Base-by-base conservation (phyloP, 83 land plant genomes). In the Diphasiastrum complanatum region DNA sequence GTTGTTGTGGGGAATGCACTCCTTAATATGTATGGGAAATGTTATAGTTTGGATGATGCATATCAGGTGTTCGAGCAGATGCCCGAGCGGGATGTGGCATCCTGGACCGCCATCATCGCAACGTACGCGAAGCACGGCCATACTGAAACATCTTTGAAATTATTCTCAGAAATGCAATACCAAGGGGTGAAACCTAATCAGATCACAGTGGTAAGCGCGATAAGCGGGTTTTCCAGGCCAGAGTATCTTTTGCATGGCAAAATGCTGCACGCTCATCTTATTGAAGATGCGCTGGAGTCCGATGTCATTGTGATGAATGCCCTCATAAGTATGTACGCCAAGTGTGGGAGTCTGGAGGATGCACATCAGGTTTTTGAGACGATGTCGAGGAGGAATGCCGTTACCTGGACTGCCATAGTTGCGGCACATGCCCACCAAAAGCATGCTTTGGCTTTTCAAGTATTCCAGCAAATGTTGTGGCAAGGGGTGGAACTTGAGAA, bases 1-100 rank as follows among this genome's bases (percentile, higher is more conserved):
- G 53, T 28, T 23, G 57, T 46, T 64, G 80, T 83, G 26, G 64
- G 68, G n/a, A 83, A 83, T 62, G 80, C 78, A 19, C 61, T 83
- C 8, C 50, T 83, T 41, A 78, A 83, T 67, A 79, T 83, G 83
- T 79, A 79, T 68, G 78, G 69, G 2, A 83, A 83, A 70, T 49
- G 52, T 27, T 71, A 77, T 28, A 52, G 60, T 34, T 46, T 79
- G 24, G 64, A 64, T 14, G 47, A 47, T 32, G 83, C 83, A 1
- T 47, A 38, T 43, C 25, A 35, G 18, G 61, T 74, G 8, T 76
- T 83, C 25, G 47, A 70, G 5, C n/a, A 38, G 1, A 73, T 83
- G 70, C 33, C 36, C 12, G 59, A 53, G 1, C 53, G 71, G 56
- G 86, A 83, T 67, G 83, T 83, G 20, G 70, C 79, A 4, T 64